Evolutionary conservation across 495 filamentous ascomycete genomes (phyloP).

Genomic region (Neurospora tetrasperma): DNA sequence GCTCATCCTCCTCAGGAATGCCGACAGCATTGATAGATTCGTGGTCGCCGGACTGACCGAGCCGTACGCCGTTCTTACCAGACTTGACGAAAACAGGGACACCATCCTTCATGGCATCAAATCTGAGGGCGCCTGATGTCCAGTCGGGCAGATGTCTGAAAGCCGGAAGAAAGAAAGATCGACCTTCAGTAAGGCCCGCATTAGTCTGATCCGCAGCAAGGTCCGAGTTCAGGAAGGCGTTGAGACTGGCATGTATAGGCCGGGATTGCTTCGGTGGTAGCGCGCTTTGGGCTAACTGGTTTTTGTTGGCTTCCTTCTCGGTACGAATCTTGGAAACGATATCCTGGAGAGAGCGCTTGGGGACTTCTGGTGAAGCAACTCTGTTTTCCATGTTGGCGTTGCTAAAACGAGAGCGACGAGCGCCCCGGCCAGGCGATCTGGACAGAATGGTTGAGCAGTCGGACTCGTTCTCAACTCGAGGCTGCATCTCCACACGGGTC

Average conservation of each 20-base stretch:
- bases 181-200: conserved; percentile 26
- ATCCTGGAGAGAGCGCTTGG: conserved; percentile 21
- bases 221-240: not conserved
- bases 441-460: conserved; percentile 32
- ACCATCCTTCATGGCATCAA: conserved; percentile 34
- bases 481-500: conserved; percentile 31
- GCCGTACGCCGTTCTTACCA: conserved; percentile 11
- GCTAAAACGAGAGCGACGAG: conserved; percentile 21
- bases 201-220: conserved; percentile 12
- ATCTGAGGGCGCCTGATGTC: conserved; percentile 33
- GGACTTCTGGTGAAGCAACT: conserved; percentile 8
- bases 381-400: conserved; percentile 4
- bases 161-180: conserved; percentile 35
- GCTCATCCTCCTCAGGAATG: conserved; percentile 36
- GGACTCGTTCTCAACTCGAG: conserved; percentile 34
- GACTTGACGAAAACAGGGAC: conserved; percentile 36
- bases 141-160: conserved; percentile 39
- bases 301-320: conserved; percentile 16
- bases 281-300: conserved; percentile 5
- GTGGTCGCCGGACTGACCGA: conserved; percentile 23
- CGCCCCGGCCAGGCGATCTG: conserved; percentile 9
- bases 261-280: conserved; percentile 15
- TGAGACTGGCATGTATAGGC: not conserved
- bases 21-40: conserved; percentile 27
- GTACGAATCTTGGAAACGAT: conserved; percentile 23